Conservation (phyloP, 495 filamentous ascomycete species). For the Amniculicola lignicola region DNA sequence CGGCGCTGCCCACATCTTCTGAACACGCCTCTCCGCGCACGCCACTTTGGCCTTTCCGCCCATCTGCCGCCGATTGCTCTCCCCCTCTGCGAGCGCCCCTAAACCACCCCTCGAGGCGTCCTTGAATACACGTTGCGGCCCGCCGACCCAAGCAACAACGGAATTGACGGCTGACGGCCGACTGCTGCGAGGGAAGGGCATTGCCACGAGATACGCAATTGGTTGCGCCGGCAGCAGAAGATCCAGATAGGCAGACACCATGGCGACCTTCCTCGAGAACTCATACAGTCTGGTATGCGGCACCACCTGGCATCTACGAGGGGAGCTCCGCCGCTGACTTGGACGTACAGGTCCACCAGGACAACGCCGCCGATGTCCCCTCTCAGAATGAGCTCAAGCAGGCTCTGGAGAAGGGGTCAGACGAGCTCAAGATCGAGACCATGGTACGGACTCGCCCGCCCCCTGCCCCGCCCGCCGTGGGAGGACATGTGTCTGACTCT, state of each 20-base stretch:
- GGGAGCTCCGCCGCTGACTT: constrained; percentile 35
- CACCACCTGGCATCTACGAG: constrained; percentile 8
- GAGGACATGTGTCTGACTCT: constrained; percentile 2
- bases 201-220: constrained; percentile 5
- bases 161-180: constrained; percentile 36
- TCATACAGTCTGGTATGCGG: constrained; percentile 70
- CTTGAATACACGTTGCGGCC: constrained; percentile 26
- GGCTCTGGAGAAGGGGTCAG: constrained; percentile 94
- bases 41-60: neutral
- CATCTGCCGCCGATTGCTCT: neutral
- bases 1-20: neutral
- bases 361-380: constrained; percentile 90
- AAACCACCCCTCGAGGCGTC: neutral
- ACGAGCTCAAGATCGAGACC: constrained; percentile 95
- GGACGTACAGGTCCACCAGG: constrained; percentile 90
- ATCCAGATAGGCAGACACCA: constrained; percentile 42
- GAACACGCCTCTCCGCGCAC: neutral
- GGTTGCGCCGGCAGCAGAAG: neutral
- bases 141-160: constrained; percentile 18
- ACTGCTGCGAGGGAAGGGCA: constrained; percentile 19
- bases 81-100: neutral
- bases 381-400: constrained; percentile 84
- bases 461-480: constrained; percentile 10
- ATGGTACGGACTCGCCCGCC: constrained; percentile 53
- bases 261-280: constrained; percentile 92